A percentile compares a stretch with the other conserved stretches of the same genome.
phyloP scores from a whole-genome alignment of 495 filamentous ascomycete species.

The Penicillium lagena region DNA sequence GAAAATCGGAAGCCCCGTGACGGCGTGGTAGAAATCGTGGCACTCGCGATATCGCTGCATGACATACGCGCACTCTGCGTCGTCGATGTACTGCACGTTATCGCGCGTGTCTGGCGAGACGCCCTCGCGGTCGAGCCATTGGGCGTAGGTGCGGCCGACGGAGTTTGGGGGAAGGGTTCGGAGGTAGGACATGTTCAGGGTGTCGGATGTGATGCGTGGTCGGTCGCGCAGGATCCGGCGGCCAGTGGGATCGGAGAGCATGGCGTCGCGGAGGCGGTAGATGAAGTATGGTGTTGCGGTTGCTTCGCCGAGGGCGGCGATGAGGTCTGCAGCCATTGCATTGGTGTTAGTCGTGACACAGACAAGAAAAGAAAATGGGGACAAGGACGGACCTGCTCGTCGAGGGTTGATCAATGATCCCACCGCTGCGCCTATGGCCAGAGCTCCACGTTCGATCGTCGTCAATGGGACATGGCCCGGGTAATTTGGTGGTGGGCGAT shows the following conservation, averaged over 20 bases:
- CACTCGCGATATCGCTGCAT: constrained; percentile 98
- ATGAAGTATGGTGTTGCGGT: constrained; percentile 96
- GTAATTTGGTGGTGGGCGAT: constrained; percentile 70
- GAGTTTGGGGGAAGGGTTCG: constrained; percentile 65
- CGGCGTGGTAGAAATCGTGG: constrained; percentile 97
- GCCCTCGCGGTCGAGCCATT: constrained; percentile 87
- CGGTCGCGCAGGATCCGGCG: constrained; percentile 86
- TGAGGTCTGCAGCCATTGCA: constrained; percentile 58
- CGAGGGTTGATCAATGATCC: constrained; percentile 73
- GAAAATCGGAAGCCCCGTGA: constrained; percentile 87
- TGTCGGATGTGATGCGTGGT: constrained; percentile 78
- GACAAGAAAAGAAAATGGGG: no score
- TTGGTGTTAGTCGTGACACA: background rate
- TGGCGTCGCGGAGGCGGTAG: constrained; percentile 80
- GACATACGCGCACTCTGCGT: constrained; percentile 92
- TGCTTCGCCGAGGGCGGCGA: constrained; percentile 87
- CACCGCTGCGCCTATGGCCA: constrained; percentile 79
- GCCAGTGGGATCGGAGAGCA: constrained; percentile 79
- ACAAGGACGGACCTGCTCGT: constrained; percentile 53
- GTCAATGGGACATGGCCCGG: constrained; percentile 89
- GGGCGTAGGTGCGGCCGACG: constrained; percentile 78
- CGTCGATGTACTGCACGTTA: constrained; percentile 80
- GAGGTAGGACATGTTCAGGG: constrained; percentile 63
- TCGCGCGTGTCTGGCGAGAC: constrained; percentile 86
- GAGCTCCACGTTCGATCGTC: constrained; percentile 61